These are phyloP conservation scores for Litsea cubeba DNA, from an alignment of 164 flowering plant species.

Conservation along the genomic window DNA sequence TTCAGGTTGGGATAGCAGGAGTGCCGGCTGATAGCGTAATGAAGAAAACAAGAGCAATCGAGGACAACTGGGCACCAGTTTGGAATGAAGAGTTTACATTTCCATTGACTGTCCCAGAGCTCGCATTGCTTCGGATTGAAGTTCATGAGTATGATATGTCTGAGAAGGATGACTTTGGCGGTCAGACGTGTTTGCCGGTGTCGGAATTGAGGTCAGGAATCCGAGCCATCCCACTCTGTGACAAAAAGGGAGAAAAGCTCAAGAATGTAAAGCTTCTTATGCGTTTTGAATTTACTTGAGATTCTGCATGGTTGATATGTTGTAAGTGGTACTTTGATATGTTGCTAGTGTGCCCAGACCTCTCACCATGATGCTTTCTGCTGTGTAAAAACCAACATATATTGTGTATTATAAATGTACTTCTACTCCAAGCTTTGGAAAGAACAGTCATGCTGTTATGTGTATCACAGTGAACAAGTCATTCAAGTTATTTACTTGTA, in stretches of 20 bases:
- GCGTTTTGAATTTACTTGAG: conserved; percentile 31
- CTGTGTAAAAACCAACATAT: not conserved
- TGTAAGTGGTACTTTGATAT: not conserved
- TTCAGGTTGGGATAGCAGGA: conserved; percentile 52
- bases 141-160: conserved; percentile 44
- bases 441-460: too few relatives aligned
- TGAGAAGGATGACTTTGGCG: conserved; percentile 48
- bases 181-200: conserved; percentile 46
- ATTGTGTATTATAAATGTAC: not conserved
- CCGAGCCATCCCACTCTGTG: conserved; percentile 42
- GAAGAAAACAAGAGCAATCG: conserved; percentile 32
- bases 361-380: not conserved
- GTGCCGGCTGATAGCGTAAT: conserved; percentile 34
- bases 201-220: conserved; percentile 47
- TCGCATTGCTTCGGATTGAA: conserved; percentile 46
- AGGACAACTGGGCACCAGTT: conserved; percentile 41
- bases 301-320: not conserved
- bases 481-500: too few relatives aligned
- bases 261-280: conserved; percentile 41
- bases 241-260: conserved; percentile 31
- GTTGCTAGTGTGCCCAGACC: not conserved
- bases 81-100: conserved; percentile 46
- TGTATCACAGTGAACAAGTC: too few relatives aligned
- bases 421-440: not conserved
- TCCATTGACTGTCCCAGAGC: conserved; percentile 45